Conservation (phyloP, 2,329 filamentous ascomycete genomes). For the Furcasterigmium furcatum region DNA sequence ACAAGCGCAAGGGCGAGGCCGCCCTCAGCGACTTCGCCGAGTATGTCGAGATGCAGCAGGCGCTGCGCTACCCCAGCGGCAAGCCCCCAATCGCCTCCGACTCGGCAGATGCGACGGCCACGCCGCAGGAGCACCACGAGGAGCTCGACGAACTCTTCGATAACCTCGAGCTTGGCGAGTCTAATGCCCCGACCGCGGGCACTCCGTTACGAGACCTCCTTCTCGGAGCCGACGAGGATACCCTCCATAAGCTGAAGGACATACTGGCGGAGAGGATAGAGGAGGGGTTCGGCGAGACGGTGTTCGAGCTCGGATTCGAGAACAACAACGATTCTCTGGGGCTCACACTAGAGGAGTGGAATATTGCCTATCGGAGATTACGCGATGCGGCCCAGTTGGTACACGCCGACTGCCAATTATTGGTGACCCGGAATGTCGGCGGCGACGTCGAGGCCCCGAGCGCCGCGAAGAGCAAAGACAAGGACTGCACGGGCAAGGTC, state of each 20-base stretch:
- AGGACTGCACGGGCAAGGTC: slow-evolving; percentile 78
- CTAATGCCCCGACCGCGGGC: slow-evolving; percentile 45
- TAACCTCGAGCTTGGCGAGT: slow-evolving; percentile 77
- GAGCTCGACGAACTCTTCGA: slow-evolving; percentile 92
- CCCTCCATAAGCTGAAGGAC: slow-evolving; percentile 58
- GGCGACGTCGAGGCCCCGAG: slow-evolving; percentile 69
- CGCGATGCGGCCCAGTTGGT: slow-evolving; percentile 59
- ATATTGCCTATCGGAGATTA: slow-evolving; percentile 64
- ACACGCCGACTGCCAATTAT: slow-evolving; percentile 72
- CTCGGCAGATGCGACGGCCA: slow-evolving; percentile 17
- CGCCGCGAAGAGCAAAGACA: slow-evolving; percentile 59
- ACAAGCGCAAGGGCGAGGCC: slow-evolving; percentile 83
- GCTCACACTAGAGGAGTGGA: slow-evolving; percentile 73
- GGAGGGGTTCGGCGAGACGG: slow-evolving; percentile 82
- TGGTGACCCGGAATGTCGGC: slow-evolving; percentile 89
- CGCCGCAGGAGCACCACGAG: slow-evolving; percentile 56
- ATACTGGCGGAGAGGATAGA: slow-evolving; percentile 67
- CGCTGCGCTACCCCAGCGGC: slow-evolving; percentile 56
- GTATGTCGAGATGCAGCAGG: slow-evolving; percentile 93
- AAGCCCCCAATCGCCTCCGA: slow-evolving; percentile 22
- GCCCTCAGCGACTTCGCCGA: slow-evolving; percentile 96
- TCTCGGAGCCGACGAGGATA: slow-evolving; percentile 59
- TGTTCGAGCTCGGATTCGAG: slow-evolving; percentile 92
- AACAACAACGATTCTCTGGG: slow-evolving; percentile 84
- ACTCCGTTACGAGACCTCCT: slow-evolving; percentile 75